Base-by-base conservation (phyloP, 371 early-diverging fungal genomes). In the Sporodiniella umbellata region DNA sequence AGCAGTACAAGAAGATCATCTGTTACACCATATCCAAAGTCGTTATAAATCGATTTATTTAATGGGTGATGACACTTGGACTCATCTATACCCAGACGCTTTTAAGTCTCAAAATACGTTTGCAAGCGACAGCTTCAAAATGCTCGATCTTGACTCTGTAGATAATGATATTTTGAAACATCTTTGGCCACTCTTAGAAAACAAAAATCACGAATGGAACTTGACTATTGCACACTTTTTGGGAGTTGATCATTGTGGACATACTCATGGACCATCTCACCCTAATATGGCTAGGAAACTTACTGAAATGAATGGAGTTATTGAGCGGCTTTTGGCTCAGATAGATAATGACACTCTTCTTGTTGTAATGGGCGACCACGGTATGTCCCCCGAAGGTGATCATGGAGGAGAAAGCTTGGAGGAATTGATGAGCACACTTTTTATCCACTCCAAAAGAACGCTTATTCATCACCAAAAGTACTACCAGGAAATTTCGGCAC, bases 321-420 rank as follows among this genome's bases (percentile, higher is more conserved):
- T 99, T 14, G 70, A 79, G 30, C 65, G 80, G 1, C 62, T 95
- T 2, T 70, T 93, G 22, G 57, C 73, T 0, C 65, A 71, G 15
- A 70, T 98, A n/a, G 89, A 90, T 51, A 71, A 93, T 6, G 89
- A 95, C 14, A 94, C 99, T 0, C 59, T 95, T 7, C 73, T 99
- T 10, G 77, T 95, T 11, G 87, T 99, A n/a, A 84, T 96, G 72
- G 99, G 99, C 18, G 99, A 99, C 68, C 99, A 99, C 62, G 99
- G 99, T 14, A 98, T 99, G 94, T 95, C 94, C 30, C 63, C 79
- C n/a, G 90, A 95, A 58, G 99, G 99, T 2, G 96, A 98, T 60
- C 99, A 99, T 58, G 99, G 99, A 10, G 98, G 99, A 10, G 95
- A 95, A 54, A 91, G 92, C 48, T 80, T 83, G 33, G 78, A 87